A percentile compares a stretch with the other conserved stretches of the same genome.
Evolutionary conservation across 2,329 filamentous ascomycete genomes (phyloP).

Genomic region (Aspergillus uvarum): DNA sequence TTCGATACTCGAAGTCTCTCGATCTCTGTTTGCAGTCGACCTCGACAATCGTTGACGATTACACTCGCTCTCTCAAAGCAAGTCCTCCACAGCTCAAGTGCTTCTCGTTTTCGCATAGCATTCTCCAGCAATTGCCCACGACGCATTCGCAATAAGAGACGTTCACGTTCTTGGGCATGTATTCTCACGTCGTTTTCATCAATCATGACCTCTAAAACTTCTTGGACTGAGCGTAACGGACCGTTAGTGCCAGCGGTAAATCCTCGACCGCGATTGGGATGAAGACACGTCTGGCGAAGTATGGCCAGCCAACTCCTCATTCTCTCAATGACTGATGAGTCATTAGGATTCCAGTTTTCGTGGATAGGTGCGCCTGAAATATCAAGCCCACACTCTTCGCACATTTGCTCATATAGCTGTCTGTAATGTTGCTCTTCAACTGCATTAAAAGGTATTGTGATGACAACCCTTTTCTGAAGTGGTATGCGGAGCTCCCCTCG

Average conservation of each 20-base stretch:
- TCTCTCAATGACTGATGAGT: slow-evolving; percentile 57
- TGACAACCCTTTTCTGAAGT: slow-evolving; percentile 78
- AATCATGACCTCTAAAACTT: slow-evolving; percentile 89
- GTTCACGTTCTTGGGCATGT: slow-evolving; percentile 65
- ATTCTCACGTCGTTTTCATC: slow-evolving; percentile 73
- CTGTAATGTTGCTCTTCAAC: slow-evolving; percentile 90
- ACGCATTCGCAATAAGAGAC: slow-evolving; percentile 63
- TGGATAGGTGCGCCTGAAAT: slow-evolving; percentile 61
- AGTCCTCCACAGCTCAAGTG: slow-evolving; percentile 68
- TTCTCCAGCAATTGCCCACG: slow-evolving; percentile 79
- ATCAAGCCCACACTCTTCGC: slow-evolving; percentile 65
- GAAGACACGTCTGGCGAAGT: slow-evolving; percentile 78
- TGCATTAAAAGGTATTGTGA: slow-evolving; percentile 85
- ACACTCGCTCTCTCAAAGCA: slow-evolving; percentile 51
- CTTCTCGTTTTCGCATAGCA: slow-evolving; percentile 64
- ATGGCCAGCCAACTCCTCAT: slow-evolving; percentile 80
- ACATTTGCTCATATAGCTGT: slow-evolving; percentile 73
- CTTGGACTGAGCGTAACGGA: slow-evolving; percentile 75
- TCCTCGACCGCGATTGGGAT: slow-evolving; percentile 68
- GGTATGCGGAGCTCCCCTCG: slow-evolving; percentile 77
- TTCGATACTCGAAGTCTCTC: slow-evolving; percentile 23
- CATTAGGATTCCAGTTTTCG: slow-evolving; percentile 65
- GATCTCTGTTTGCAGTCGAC: slow-evolving; percentile 57
- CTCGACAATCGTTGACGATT: slow-evolving; percentile 62
- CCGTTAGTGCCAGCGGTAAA: slow-evolving; percentile 60